Evolutionary conservation across 495 filamentous ascomycete genomes (phyloP).

Genomic region (Penicillium nucicola): DNA sequence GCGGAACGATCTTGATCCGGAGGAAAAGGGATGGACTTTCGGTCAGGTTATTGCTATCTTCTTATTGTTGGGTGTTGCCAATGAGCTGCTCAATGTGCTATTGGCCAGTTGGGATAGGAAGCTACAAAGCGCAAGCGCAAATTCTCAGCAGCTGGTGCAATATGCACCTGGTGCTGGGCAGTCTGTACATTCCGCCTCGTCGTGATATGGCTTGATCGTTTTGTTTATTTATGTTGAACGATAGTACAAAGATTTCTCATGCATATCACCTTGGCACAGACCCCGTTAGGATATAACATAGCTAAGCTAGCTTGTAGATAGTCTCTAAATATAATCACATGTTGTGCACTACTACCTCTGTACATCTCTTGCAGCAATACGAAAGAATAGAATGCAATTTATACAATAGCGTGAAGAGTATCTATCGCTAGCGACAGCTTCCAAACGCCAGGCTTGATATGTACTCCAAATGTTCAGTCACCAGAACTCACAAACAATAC

Average conservation of each 20-base stretch:
- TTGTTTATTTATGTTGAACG: too few relatives aligned
- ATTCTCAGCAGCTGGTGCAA: constrained; percentile 3
- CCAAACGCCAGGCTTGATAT: constrained; percentile 1
- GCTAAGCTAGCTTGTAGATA: too few relatives aligned
- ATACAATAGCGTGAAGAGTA: neutral
- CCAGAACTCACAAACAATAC: neutral
- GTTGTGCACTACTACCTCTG: too few relatives aligned
- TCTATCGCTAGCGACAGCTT: neutral
- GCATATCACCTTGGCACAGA: too few relatives aligned
- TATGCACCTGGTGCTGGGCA: neutral
- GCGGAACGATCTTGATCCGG: constrained; percentile 10
- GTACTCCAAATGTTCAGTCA: neutral
- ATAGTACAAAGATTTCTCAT: too few relatives aligned
- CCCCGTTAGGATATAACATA: too few relatives aligned
- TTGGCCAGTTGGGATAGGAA: constrained; percentile 16
- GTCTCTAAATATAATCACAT: too few relatives aligned
- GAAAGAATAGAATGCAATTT: too few relatives aligned
- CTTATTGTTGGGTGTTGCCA: constrained; percentile 16
- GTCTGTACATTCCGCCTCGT: neutral
- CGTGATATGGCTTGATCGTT: neutral
- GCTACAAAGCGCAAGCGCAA: neutral
- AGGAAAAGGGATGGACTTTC: constrained; percentile 16
- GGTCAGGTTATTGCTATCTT: constrained; percentile 20
- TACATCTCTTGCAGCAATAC: too few relatives aligned
- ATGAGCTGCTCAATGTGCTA: constrained; percentile 16